Conservation (phyloP, 2,329 filamentous ascomycete genomes). For the Acrodontium crateriforme region DNA sequence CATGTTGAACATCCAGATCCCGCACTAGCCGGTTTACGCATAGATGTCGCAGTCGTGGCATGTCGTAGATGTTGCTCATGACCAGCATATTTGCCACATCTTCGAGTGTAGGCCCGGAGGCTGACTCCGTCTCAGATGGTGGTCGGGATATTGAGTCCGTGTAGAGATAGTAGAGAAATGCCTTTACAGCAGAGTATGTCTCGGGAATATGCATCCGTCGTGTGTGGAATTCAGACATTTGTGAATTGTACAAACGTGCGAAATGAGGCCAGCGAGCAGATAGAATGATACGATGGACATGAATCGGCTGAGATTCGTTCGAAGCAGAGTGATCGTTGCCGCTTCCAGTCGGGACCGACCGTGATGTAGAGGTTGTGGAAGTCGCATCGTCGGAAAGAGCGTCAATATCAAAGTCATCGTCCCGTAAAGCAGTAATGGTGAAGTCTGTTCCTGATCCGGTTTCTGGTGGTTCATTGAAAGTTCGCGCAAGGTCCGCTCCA, state of each 20-base stretch:
- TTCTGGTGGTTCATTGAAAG: slow-evolving; percentile 79
- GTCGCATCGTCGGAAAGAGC: slow-evolving; percentile 49
- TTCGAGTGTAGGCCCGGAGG: slow-evolving; percentile 40
- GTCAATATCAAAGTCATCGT: slow-evolving; percentile 44
- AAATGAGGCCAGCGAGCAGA: slow-evolving; percentile 97
- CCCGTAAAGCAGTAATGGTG: slow-evolving; percentile 72
- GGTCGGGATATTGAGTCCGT: slow-evolving; percentile 64
- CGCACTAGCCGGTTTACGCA: slow-evolving; percentile 82
- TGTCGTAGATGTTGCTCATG: slow-evolving; percentile 96
- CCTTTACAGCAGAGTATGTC: slow-evolving; percentile 83
- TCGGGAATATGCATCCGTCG: slow-evolving; percentile 97
- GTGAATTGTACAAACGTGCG: slow-evolving; percentile 73
- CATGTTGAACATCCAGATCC: slow-evolving; percentile 87
- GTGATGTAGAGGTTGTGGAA: slow-evolving; percentile 6
- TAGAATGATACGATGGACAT: slow-evolving; percentile 89
- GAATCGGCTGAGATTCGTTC: slow-evolving; percentile 64
- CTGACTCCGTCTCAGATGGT: slow-evolving; percentile 8
- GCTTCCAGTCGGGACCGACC: slow-evolving; percentile 5
- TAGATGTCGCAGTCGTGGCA: slow-evolving; percentile 78
- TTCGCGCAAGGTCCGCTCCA: slow-evolving; percentile 69
- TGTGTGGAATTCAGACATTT: slow-evolving; percentile 96
- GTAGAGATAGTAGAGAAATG: slow-evolving; percentile 92
- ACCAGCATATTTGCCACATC: slow-evolving; percentile 91
- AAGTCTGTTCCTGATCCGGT: slow-evolving; percentile 82
- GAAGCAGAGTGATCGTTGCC: slow-evolving; percentile 29